These are phyloP conservation scores for Tephrocybe rancida DNA, from an alignment of 768 basidiomycete species.

Conservation along the genomic window DNA sequence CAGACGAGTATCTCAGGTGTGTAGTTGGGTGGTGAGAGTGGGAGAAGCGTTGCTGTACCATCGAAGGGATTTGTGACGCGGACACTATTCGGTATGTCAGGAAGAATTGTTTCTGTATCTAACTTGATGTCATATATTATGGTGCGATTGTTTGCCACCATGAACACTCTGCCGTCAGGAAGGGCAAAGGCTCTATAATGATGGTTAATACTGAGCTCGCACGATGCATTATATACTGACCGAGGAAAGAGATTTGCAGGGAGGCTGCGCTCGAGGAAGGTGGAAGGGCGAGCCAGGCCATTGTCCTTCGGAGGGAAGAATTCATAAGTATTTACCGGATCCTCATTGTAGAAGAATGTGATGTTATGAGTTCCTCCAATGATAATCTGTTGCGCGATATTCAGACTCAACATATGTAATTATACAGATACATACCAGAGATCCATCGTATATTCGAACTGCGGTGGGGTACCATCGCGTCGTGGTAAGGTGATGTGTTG, in stretches of 20 bases:
- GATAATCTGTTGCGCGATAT: conserved; percentile 29
- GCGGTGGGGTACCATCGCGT: too few relatives aligned
- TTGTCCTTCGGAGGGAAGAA: conserved; percentile 43
- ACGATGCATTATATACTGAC: conserved; percentile 20
- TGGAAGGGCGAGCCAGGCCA: conserved; percentile 17
- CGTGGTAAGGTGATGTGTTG: too few relatives aligned
- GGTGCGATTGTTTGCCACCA: conserved; percentile 42
- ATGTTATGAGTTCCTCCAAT: conserved; percentile 30
- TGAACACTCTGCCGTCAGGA: conserved; percentile 43
- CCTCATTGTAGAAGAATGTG: conserved; percentile 37
- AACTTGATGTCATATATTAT: conserved; percentile 44
- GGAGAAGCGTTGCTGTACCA: conserved; percentile 38
- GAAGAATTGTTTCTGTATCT: conserved; percentile 39
- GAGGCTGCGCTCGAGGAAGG: conserved; percentile 18
- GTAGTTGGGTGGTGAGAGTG: conserved; percentile 38
- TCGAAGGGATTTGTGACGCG: conserved; percentile 44
- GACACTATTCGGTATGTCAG: conserved; percentile 47
- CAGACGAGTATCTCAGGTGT: conserved; percentile 50
- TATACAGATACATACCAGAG: too few relatives aligned
- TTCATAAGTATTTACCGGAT: conserved; percentile 56
- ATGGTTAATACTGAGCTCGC: neutral
- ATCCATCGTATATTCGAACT: too few relatives aligned
- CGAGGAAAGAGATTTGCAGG: conserved; percentile 22
- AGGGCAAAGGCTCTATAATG: conserved; percentile 19
- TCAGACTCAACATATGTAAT: too few relatives aligned